These are phyloP conservation scores for Cryptosporidium xiaoi DNA, from an alignment of 169 alveolate species.

Conservation along the genomic window DNA sequence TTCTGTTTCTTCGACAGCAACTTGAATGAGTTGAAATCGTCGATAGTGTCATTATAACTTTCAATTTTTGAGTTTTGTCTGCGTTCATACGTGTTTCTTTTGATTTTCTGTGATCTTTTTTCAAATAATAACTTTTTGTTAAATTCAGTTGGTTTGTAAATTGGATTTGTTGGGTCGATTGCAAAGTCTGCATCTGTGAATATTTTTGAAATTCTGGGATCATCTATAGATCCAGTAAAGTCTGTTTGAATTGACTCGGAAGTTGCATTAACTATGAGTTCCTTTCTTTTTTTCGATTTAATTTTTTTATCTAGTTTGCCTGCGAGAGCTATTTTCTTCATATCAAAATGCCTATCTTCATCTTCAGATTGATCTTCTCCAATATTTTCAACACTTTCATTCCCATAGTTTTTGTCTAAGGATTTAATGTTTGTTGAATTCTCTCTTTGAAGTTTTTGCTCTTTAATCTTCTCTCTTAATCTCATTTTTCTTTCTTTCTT, in stretches of 20 bases:
- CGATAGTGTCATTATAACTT: neutral
- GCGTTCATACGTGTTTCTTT: neutral
- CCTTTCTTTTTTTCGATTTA: conserved; percentile 51
- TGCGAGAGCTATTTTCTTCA: conserved; percentile 35
- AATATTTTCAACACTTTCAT: neutral
- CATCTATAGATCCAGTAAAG: conserved; percentile 75
- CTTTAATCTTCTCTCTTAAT: conserved; percentile 50
- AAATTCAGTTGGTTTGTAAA: conserved; percentile 80
- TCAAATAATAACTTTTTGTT: conserved; percentile 25
- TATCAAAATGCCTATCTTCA: conserved; percentile 71
- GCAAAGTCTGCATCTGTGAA: conserved; percentile 86
- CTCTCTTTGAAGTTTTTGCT: conserved; percentile 72
- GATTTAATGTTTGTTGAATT: neutral
- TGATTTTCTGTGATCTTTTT: conserved; percentile 50
- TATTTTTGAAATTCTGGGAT: conserved; percentile 83
- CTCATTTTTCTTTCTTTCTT: conserved; percentile 59
- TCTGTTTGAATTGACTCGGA: conserved; percentile 24
- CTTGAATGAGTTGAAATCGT: conserved; percentile 6
- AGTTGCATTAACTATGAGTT: conserved; percentile 21
- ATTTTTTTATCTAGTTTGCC: conserved; percentile 39
- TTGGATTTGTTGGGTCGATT: conserved; percentile 89
- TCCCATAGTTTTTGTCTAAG: neutral
- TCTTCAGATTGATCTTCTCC: conserved; percentile 12
- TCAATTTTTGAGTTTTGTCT: conserved; percentile 11
- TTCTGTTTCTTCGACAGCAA: conserved; percentile 26